A percentile compares a stretch with the other conserved stretches of the same genome.
These are phyloP conservation scores for Verbena officinalis DNA, from an alignment of 257 asterid genomes.

Conservation along the genomic window DNA sequence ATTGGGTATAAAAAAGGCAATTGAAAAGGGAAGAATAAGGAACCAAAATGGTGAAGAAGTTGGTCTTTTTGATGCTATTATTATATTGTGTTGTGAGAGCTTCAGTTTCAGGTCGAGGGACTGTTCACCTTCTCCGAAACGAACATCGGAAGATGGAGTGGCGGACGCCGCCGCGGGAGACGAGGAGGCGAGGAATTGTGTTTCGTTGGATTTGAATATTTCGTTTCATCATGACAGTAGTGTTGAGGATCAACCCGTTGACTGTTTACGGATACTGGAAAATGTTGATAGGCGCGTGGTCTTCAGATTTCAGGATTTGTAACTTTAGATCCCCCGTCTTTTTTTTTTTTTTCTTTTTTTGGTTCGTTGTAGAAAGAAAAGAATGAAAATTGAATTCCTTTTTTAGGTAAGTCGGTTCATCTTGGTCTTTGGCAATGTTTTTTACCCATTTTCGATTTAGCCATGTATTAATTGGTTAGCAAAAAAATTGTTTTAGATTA, in stretches of 20 bases:
- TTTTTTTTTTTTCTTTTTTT: not conserved
- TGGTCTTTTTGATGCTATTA: constrained; percentile 64
- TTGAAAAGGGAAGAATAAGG: constrained; percentile 55
- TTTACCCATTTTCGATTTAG: not conserved
- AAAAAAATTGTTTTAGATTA: too few species aligned
- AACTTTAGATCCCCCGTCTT: not conserved
- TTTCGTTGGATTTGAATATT: constrained; percentile 70
- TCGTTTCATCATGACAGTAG: constrained; percentile 43
- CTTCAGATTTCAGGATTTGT: constrained; percentile 43
- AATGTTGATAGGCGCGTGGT: constrained; percentile 60
- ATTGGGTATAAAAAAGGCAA: constrained; percentile 52
- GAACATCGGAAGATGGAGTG: constrained; percentile 19
- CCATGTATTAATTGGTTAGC: not conserved
- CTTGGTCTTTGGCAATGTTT: not conserved
- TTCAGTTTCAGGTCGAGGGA: constrained; percentile 48
- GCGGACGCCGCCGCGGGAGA: constrained; percentile 5
- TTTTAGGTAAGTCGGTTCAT: not conserved
- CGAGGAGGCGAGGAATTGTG: constrained; percentile 27
- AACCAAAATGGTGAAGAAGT: constrained; percentile 52
- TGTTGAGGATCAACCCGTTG: constrained; percentile 40
- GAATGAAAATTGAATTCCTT: not conserved
- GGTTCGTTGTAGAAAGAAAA: constrained; percentile 1
- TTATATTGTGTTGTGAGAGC: constrained; percentile 59
- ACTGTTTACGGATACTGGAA: constrained; percentile 59
- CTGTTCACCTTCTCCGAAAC: constrained; percentile 43